Evolutionary conservation across 306 rosid genomes (phyloP).

Genomic region (Lathyrus aphaca): DNA sequence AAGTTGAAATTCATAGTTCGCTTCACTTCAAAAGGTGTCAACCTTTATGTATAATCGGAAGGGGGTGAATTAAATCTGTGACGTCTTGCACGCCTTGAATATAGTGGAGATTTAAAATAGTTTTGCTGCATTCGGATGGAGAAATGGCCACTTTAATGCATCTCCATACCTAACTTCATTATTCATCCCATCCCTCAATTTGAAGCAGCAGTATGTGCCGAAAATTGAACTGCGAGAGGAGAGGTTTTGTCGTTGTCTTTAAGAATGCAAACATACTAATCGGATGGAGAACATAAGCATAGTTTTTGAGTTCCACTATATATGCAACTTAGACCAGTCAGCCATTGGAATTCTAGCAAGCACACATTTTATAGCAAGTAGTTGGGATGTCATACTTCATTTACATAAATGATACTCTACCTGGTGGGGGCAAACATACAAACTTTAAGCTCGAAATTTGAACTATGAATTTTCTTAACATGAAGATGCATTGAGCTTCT

Average conservation of each 20-base stretch:
- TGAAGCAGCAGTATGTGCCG: constrained; percentile 29
- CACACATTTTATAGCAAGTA: background rate
- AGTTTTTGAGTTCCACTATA: constrained; percentile 10
- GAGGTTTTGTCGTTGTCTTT: background rate
- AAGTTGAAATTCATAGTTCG: constrained; percentile 12
- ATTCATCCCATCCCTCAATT: constrained; percentile 20
- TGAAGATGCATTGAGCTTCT: constrained; percentile 9
- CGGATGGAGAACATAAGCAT: constrained; percentile 2
- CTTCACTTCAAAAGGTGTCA: constrained; percentile 16
- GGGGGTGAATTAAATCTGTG: constrained; percentile 9
- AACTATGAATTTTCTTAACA: constrained; percentile 5
- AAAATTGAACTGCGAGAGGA: constrained; percentile 20
- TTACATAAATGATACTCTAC: constrained; percentile 4
- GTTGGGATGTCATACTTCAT: background rate
- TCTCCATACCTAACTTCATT: background rate
- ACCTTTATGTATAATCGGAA: background rate
- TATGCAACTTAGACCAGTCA: constrained; percentile 11
- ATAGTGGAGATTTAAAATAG: background rate
- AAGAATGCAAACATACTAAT: constrained; percentile 5
- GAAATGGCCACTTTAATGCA: constrained; percentile 23
- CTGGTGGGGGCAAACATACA: constrained; percentile 1
- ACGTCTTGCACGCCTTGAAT: constrained; percentile 18
- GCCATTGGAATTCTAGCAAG: constrained; percentile 9
- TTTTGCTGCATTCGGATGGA: constrained; percentile 29
- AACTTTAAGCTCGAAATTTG: constrained; percentile 7